phyloP scores from a whole-genome alignment of 164 flowering plant genomes.

The Buxus sempervirens region DNA sequence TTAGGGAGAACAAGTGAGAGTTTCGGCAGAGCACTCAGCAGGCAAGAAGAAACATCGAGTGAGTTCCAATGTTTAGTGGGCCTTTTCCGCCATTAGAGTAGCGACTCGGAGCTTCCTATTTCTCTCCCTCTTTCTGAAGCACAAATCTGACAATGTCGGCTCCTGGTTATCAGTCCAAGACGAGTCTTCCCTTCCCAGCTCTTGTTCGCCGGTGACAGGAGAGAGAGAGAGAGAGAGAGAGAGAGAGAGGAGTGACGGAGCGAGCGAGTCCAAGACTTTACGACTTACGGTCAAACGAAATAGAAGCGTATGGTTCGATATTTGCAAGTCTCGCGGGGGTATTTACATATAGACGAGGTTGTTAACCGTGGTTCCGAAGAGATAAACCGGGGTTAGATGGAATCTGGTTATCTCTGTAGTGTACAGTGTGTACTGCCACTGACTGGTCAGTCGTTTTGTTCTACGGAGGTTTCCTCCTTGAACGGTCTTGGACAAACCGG shows the following conservation, averaged over 20 bases:
- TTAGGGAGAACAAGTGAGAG: too few species aligned
- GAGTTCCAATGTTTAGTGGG: neutral
- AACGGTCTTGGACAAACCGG: too few species aligned
- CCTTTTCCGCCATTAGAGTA: neutral
- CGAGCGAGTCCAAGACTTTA: too few species aligned
- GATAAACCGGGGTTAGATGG: constrained; percentile 11
- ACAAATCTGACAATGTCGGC: neutral
- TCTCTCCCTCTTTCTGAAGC: neutral
- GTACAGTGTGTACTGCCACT: too few species aligned
- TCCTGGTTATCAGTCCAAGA: neutral
- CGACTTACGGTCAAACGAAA: constrained; percentile 21
- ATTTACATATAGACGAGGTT: neutral
- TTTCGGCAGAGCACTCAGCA: too few species aligned
- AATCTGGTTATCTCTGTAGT: constrained; percentile 11
- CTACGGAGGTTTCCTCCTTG: neutral
- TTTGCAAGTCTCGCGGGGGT: neutral
- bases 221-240: neutral
- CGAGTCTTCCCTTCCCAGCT: neutral
- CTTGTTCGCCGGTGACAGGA: neutral
- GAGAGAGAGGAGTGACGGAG: too few species aligned
- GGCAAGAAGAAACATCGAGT: too few species aligned
- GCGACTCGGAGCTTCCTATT: neutral
- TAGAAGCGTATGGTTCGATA: neutral
- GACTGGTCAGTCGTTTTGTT: too few species aligned
- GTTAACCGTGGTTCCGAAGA: constrained; percentile 2